Conservation (phyloP, 208 protist species). For the Balamuthia mandrillaris region DNA sequence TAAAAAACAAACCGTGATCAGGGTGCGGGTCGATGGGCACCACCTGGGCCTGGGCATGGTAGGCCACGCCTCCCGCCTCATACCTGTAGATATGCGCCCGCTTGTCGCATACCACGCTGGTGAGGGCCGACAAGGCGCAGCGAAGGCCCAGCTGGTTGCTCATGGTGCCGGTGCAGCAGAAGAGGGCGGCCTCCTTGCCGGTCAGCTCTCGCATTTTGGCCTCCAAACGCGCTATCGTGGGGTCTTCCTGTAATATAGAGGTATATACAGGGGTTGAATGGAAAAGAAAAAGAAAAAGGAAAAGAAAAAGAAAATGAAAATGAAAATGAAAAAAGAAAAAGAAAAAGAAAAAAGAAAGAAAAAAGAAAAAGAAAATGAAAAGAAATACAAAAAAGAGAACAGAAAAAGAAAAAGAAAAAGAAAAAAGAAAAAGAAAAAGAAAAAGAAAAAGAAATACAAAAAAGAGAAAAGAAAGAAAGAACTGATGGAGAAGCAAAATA, state of each 20-base stretch:
- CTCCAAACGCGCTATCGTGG: neutral
- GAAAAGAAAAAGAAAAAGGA: neutral
- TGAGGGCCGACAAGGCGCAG: neutral
- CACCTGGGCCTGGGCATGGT: neutral
- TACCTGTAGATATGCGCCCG: neutral
- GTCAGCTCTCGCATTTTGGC: neutral
- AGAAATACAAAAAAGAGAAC: neutral
- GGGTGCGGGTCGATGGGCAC: neutral
- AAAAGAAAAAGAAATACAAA: neutral
- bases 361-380: neutral
- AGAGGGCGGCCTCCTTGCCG: neutral
- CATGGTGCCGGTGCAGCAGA: slow-evolving; percentile 10
- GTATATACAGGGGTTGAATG: neutral
- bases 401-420: neutral
- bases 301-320: neutral
- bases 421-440: slow-evolving; percentile 1
- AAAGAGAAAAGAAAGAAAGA: neutral
- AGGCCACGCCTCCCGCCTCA: neutral
- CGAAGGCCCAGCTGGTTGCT: neutral
- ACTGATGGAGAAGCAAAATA: neutral
- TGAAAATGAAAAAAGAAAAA: neutral
- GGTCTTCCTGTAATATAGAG: neutral
- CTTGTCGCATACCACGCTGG: neutral
- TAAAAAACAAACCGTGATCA: neutral
- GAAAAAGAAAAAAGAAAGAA: neutral